Conservation (phyloP, 495 filamentous ascomycete species). For the Aspergillus mulundensis region DNA sequence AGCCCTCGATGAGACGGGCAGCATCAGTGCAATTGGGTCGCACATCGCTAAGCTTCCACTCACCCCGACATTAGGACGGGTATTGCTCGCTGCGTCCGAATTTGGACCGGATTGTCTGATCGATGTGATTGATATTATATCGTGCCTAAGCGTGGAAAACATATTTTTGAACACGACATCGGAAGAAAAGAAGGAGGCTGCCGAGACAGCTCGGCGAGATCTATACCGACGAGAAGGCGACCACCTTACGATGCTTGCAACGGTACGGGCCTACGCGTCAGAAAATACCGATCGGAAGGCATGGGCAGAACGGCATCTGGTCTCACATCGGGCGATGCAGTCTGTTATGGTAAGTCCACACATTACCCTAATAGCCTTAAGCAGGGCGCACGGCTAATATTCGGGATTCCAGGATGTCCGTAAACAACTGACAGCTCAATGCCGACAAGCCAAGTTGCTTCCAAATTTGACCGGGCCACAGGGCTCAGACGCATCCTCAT, state of each 20-base stretch:
- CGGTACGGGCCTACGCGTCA: slow-evolving; percentile 74
- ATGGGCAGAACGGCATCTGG: slow-evolving; percentile 75
- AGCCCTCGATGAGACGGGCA: slow-evolving; percentile 67
- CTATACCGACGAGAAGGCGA: slow-evolving; percentile 82
- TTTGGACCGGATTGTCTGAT: slow-evolving; percentile 64
- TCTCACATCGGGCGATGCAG: slow-evolving; percentile 81
- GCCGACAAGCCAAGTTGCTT: slow-evolving; percentile 41
- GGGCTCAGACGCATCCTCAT: not conserved
- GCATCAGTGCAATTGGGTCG: slow-evolving; percentile 67
- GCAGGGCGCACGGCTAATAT: not conserved
- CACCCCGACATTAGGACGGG: slow-evolving; percentile 73
- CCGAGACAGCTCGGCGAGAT: slow-evolving; percentile 66
- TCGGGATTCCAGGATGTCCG: slow-evolving; percentile 60
- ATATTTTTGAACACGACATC: slow-evolving; percentile 77
- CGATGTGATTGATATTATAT: slow-evolving; percentile 89
- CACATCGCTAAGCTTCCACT: slow-evolving; percentile 82
- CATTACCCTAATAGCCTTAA: not conserved
- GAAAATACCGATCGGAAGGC: slow-evolving; percentile 68
- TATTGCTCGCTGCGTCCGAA: slow-evolving; percentile 74
- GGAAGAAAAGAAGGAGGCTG: slow-evolving; percentile 77
- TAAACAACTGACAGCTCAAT: slow-evolving; percentile 75
- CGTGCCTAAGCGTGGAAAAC: slow-evolving; percentile 82
- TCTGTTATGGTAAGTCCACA: slow-evolving; percentile 59
- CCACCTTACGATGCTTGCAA: slow-evolving; percentile 77
- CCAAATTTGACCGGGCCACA: slow-evolving; percentile 18